Conservation (phyloP, 129 eudicot genomes). For the Chrysanthemum seticuspe region DNA sequence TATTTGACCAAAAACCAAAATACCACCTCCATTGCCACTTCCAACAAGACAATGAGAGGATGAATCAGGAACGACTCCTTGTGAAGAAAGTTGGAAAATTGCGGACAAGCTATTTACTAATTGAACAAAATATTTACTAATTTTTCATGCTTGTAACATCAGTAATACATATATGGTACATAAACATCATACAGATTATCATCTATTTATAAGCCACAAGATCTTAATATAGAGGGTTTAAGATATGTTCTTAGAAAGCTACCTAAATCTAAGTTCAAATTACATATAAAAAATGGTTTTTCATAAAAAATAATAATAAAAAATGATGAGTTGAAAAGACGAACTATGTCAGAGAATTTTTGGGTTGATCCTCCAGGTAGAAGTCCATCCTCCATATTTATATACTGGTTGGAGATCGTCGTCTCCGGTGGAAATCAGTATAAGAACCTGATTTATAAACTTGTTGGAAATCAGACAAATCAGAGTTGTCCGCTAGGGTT, state of each 20-base stretch:
- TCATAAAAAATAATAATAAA: neutral
- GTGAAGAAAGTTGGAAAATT: too few relatives aligned
- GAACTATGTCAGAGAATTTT: constrained; percentile 54
- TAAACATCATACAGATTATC: neutral
- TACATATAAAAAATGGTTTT: neutral
- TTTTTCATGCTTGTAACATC: neutral
- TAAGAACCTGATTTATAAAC: too few relatives aligned
- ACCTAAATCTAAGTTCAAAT: constrained; percentile 2
- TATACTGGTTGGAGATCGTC: constrained; percentile 16
- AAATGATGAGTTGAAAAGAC: constrained; percentile 29
- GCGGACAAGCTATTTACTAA: too few relatives aligned
- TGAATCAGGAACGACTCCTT: too few relatives aligned
- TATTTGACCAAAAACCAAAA: too few relatives aligned
- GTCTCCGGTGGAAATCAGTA: too few relatives aligned
- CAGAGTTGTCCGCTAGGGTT: too few relatives aligned
- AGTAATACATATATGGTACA: neutral
- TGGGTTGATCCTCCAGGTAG: constrained; percentile 32
- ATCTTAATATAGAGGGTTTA: neutral
- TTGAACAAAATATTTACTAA: neutral
- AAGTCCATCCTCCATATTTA: constrained; percentile 63
- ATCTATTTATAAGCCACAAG: neutral
- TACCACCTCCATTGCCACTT: too few relatives aligned
- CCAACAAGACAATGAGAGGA: too few relatives aligned
- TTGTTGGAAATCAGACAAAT: too few relatives aligned
- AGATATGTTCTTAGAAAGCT: neutral